Conservation (phyloP, 345 rosid genomes). For the Moricandia arvensis region DNA sequence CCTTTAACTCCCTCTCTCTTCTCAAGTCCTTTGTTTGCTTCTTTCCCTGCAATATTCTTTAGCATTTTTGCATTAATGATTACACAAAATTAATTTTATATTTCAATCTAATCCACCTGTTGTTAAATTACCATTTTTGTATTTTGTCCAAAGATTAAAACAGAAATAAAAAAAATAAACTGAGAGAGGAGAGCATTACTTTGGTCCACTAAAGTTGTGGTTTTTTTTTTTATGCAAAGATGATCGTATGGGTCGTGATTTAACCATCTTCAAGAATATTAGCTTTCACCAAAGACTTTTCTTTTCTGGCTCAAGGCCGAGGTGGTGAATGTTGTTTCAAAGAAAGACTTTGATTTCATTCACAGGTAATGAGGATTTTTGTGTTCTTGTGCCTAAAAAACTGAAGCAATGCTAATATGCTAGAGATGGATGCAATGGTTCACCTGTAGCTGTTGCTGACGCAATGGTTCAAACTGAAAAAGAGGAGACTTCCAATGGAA, state of each 20-base stretch:
- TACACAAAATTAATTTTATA: background rate
- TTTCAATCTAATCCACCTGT: background rate
- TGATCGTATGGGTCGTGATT: conserved; percentile 23
- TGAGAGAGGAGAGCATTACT: background rate
- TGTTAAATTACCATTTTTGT: too few relatives aligned
- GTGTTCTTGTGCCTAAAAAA: conserved; percentile 11
- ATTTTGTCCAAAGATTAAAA: background rate
- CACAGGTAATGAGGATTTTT: conserved; percentile 48
- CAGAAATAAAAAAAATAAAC: background rate
- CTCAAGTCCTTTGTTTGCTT: background rate
- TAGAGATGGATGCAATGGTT: background rate
- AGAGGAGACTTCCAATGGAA: background rate
- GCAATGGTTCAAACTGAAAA: too few relatives aligned
- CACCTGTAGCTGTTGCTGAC: too few relatives aligned
- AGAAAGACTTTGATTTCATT: conserved; percentile 85
- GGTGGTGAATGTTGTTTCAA: conserved; percentile 93
- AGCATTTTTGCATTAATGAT: background rate
- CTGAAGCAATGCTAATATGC: conserved; percentile 9
- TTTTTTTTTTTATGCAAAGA: too few relatives aligned
- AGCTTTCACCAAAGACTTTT: conserved; percentile 83
- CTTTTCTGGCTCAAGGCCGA: conserved; percentile 89
- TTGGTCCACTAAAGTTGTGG: too few relatives aligned
- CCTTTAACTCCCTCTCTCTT: background rate
- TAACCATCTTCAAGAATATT: conserved; percentile 80
- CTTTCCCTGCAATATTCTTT: background rate